phyloP scores from a whole-genome alignment of 2,329 filamentous ascomycete genomes.

The Colletotrichum horii region DNA sequence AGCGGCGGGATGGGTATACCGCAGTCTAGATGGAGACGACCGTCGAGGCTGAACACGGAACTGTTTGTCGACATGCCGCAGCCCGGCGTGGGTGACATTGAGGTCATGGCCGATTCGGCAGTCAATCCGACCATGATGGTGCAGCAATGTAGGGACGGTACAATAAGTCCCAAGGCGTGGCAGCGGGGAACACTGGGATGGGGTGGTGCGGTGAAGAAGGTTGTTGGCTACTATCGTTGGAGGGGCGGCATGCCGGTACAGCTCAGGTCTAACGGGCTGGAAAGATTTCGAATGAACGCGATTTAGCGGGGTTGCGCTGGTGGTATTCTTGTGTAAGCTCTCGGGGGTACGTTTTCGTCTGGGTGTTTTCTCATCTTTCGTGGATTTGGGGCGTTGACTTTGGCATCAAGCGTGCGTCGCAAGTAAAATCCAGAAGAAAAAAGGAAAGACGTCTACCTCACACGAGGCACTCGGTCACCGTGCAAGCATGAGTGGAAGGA shows the following conservation, averaged over 20 bases:
- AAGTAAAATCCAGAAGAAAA: neutral
- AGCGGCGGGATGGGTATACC: constrained; percentile 32
- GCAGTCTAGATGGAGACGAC: neutral
- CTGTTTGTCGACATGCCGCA: constrained; percentile 21
- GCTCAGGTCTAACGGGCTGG: constrained; percentile 1
- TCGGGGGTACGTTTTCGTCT: neutral
- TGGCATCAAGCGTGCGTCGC: neutral
- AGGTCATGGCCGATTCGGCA: constrained; percentile 20
- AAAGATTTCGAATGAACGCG: constrained; percentile 14
- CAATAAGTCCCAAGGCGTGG: constrained; percentile 40
- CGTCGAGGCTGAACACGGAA: constrained; percentile 12
- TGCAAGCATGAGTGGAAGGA: neutral
- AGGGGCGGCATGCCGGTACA: constrained; percentile 15
- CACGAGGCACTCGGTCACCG: neutral
- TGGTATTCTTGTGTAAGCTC: neutral
- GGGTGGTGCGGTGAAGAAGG: constrained; percentile 48
- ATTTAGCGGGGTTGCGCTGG: neutral
- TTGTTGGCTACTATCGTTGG: constrained; percentile 38
- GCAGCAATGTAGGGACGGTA: constrained; percentile 31
- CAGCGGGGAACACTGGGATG: constrained; percentile 49
- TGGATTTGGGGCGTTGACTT: neutral
- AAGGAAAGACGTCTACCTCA: neutral
- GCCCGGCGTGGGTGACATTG: constrained; percentile 15
- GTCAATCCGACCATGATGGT: constrained; percentile 33
- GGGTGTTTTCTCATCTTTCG: neutral